Evolutionary conservation across 1,139 yeast genomes (phyloP), one percentile per base, ranked within the genome.

Genomic region (Chernovozyma sophiae-reginae): DNA sequence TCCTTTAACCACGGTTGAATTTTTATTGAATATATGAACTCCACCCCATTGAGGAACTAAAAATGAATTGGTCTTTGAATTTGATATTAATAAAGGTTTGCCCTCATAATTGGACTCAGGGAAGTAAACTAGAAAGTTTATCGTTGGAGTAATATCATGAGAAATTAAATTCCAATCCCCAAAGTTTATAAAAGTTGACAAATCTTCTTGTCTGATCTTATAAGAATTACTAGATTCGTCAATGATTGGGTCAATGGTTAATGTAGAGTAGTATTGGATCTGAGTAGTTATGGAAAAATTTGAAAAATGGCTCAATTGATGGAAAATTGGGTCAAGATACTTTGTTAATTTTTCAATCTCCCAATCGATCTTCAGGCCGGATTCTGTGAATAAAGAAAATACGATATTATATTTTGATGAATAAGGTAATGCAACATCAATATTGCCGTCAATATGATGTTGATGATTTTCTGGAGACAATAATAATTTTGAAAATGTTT

Each of bases 1-100:
- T 64, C 46, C 6, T 39, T 39, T 5, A 44, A 43, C 0, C 62
- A 39, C 36, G 60, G 55, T 19, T 34, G 65, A 51, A 4, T 62
- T 56, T 30, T 72, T 65, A 49, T 81, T 77, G 39, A 74, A 58
- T 18, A 81, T 68, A 35, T 62, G 57, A 3, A 82, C 71, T 3
- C 84, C 83, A 17, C 97, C 97, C 95, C 96, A 90, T 60, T 86
- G 96, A 6, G 97, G 95, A 24, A 90, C 76, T 37, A 86, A 59
- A 53, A 85, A 90, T 31, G 92, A 79, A 50, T 83, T 77, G 37
- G 86, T 72, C 1, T 46, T 43, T 0, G 84, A 74, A 38, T 68
- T 60, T 36, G 64, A 72, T 37, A 75, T 70, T 11, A 44, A 30
- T 25, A 72, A 51, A 1, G 82, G 83, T 13, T 66, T 57, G 16